phyloP scores from a whole-genome alignment of 441 rosid species.

The Dalechampia spathulata region DNA sequence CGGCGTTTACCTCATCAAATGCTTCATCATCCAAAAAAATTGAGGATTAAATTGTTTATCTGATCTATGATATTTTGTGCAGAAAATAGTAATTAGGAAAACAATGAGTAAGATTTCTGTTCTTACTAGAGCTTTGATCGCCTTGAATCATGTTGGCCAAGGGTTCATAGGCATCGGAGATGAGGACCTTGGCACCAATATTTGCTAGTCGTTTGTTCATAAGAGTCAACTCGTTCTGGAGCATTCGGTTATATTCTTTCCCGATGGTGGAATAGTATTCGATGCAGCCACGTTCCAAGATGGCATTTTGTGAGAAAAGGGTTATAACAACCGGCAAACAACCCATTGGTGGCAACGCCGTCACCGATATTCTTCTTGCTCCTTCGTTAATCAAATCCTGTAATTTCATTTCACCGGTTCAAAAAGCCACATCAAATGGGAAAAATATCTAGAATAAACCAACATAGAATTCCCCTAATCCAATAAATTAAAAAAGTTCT shows the following conservation, averaged over 20 bases:
- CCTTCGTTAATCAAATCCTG: constrained; percentile 58
- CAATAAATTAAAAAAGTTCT: no score
- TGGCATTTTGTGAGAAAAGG: constrained; percentile 30
- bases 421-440: no score
- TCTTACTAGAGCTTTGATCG: constrained; percentile 31
- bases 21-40: constrained; percentile 22
- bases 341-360: constrained; percentile 66
- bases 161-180: constrained; percentile 33
- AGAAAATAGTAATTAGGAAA: no score
- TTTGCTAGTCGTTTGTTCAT: constrained; percentile 24
- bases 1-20: constrained; percentile 44
- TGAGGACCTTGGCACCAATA: constrained; percentile 29
- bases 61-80: no score
- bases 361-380: constrained; percentile 40
- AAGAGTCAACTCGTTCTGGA: constrained; percentile 34
- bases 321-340: constrained; percentile 74
- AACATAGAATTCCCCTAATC: no score
- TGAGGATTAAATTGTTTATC: no score
- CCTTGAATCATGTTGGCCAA: constrained; percentile 36
- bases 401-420: no score
- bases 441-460: no score
- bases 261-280: constrained; percentile 39
- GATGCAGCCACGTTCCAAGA: constrained; percentile 43
- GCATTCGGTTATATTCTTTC: constrained; percentile 37
- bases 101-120: background rate